phyloP scores from a whole-genome alignment of 78 protist genomes.

The Dictyostelium purpureum region DNA sequence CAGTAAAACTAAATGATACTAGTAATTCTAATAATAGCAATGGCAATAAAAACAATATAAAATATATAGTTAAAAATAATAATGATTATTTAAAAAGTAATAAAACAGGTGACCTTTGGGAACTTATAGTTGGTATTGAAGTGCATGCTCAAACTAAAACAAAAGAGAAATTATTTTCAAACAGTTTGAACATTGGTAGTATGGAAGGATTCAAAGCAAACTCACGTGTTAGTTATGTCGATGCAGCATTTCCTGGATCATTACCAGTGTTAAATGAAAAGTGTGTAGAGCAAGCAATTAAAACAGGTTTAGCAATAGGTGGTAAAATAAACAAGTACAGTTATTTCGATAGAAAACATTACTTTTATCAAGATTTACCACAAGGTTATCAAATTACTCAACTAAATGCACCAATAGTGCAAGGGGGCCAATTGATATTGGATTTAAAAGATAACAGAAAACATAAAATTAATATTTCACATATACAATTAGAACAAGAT shows the following conservation, averaged over 20 bases:
- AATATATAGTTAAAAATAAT: neutral
- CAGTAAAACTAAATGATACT: too few relatives aligned
- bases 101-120: neutral
- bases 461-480: conserved; percentile 16
- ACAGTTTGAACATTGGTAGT: conserved; percentile 47
- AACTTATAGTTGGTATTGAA: conserved; percentile 74
- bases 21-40: neutral
- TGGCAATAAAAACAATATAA: neutral
- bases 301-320: conserved; percentile 81
- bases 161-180: conserved; percentile 73
- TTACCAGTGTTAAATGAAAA: conserved; percentile 64
- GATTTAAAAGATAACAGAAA: conserved; percentile 26
- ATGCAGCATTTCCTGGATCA: conserved; percentile 79
- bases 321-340: conserved; percentile 53
- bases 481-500: conserved; percentile 83
- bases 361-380: conserved; percentile 92
- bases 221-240: conserved; percentile 45
- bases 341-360: conserved; percentile 92
- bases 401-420: conserved; percentile 75
- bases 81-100: conserved; percentile 1
- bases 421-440: conserved; percentile 47
- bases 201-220: conserved; percentile 66
- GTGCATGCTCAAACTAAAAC: conserved; percentile 76
- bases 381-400: conserved; percentile 95
- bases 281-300: conserved; percentile 90